Conservation (phyloP, 306 rosid genomes). For the Pyrus bretschneideri region DNA sequence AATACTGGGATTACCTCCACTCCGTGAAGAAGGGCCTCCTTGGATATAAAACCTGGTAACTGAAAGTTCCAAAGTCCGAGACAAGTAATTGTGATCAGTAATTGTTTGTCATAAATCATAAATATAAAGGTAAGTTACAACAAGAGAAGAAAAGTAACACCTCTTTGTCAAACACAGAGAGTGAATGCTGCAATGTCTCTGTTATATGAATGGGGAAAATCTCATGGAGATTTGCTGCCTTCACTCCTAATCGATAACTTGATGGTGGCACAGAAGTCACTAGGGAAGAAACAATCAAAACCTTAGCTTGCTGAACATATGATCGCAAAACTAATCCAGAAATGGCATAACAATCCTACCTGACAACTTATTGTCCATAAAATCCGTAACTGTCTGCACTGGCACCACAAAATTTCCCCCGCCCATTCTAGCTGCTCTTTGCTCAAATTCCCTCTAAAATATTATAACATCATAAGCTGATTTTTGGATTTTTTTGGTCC, state of each 20-base stretch:
- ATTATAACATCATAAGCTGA: conserved; percentile 12
- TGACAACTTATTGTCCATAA: conserved; percentile 58
- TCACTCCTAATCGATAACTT: conserved; percentile 96
- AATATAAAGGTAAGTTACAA: not conserved
- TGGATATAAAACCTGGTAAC: conserved; percentile 87
- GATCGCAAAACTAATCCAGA: conserved; percentile 13
- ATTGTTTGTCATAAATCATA: not conserved
- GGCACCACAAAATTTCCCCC: conserved; percentile 90
- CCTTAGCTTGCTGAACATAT: conserved; percentile 14
- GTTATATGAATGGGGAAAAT: conserved; percentile 58
- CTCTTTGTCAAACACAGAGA: conserved; percentile 71
- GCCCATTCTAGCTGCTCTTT: conserved; percentile 76
- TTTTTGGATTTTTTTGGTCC: not conserved
- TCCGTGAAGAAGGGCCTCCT: conserved; percentile 92
- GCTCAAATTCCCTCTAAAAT: conserved; percentile 69
- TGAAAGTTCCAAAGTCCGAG: conserved; percentile 31
- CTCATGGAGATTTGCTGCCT: conserved; percentile 73
- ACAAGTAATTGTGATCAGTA: not conserved
- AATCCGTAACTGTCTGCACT: conserved; percentile 86
- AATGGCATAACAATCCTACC: conserved; percentile 34
- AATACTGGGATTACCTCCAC: conserved; percentile 64
- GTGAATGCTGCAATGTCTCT: conserved; percentile 72
- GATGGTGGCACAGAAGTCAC: conserved; percentile 71
- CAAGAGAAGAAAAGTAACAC: conserved; percentile 26
- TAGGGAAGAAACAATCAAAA: conserved; percentile 26